Base-by-base conservation (phyloP, 176 grass and related monocot genomes). In the Elymus sibiricus region DNA sequence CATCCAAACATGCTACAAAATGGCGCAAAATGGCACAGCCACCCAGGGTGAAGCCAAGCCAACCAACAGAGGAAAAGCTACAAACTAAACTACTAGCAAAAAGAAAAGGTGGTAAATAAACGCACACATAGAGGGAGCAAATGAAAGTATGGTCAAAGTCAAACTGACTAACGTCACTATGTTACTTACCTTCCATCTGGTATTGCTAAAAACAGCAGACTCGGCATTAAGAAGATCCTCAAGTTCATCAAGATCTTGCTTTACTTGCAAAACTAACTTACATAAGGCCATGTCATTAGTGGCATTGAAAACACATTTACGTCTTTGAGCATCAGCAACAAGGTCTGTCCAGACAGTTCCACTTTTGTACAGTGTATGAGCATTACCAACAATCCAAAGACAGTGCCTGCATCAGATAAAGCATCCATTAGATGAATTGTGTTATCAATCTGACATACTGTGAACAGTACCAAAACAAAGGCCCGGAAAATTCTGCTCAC, bases 341-440 rank as follows among this genome's bases (percentile, higher is more conserved):
- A 98, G 81, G 1, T 90, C 85, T 44, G 43, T 75, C 95, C 95
- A 98, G 11, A 98, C 65, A 3, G 95, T 90, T 14, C 37, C 85
- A 80, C 95, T 92, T 80, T 74, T 31, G 10, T 8, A 37, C 16
- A 98, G 64, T 19, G 95, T 93, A 59, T 47, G 46, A 39, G 85
- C 82, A 90, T 93, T 95, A 63, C 93, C 95, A 21, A 95, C 71
- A 61, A 98, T 90, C 95, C 93, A 98, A 56, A 98, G 89, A 70
- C 89, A 95, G 60, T 98, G 93, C 80, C 95, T 98, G 78, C 27
- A 98, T 70, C 21, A 84, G 29, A 80, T 40, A 85, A 62, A 85
- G 37, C 27, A 53, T 82, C 17, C 49, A 76, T 76, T 9, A 83
- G 11, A 69, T 27, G 16, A 11, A 31, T 9, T 19, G 74, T 59